Conservation (phyloP, 805 yeast species). For the Wilhelminamyces savonicus region DNA sequence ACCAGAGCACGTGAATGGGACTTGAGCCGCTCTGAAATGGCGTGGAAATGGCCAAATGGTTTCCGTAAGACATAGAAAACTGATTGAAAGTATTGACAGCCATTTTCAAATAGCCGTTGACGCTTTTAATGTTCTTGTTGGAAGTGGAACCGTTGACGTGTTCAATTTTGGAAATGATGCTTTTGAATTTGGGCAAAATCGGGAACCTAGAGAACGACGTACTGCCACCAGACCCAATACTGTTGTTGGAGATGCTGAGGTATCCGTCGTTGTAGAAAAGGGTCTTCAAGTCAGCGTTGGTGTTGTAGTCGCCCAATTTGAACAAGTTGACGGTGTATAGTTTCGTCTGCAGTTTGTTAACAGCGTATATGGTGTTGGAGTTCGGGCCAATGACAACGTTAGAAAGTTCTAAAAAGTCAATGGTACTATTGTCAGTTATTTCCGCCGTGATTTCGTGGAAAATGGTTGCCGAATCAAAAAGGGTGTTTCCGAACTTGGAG, state of each 20-base stretch:
- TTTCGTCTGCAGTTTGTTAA: conserved; percentile 9
- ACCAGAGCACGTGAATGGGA: conserved; percentile 30
- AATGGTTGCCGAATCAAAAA: conserved; percentile 21
- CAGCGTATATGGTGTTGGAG: conserved; percentile 12
- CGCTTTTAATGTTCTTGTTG: conserved; percentile 9
- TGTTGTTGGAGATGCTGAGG: conserved; percentile 14
- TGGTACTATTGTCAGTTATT: conserved; percentile 4
- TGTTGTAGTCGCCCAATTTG: too few relatives aligned
- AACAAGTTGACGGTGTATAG: conserved; percentile 18
- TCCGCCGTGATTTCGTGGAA: neutral
- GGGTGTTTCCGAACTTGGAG: conserved; percentile 27
- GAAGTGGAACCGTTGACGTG: conserved; percentile 11
- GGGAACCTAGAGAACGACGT: conserved; percentile 21
- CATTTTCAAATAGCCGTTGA: conserved; percentile 14
- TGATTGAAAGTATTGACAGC: conserved; percentile 6
- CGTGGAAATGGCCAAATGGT: conserved; percentile 9
- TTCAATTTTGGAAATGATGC: conserved; percentile 15
- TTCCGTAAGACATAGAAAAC: conserved; percentile 7
- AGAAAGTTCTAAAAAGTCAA: conserved; percentile 20
- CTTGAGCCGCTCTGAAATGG: conserved; percentile 4
- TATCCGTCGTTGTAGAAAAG: conserved; percentile 20
- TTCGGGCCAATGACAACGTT: conserved; percentile 19
- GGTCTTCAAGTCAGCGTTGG: conserved; percentile 6
- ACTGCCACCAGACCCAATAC: conserved; percentile 1
- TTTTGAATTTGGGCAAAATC: conserved; percentile 22